phyloP scores from a whole-genome alignment of 1,284 basidiomycete species.

The Sporisorium iseilematis-ciliati region DNA sequence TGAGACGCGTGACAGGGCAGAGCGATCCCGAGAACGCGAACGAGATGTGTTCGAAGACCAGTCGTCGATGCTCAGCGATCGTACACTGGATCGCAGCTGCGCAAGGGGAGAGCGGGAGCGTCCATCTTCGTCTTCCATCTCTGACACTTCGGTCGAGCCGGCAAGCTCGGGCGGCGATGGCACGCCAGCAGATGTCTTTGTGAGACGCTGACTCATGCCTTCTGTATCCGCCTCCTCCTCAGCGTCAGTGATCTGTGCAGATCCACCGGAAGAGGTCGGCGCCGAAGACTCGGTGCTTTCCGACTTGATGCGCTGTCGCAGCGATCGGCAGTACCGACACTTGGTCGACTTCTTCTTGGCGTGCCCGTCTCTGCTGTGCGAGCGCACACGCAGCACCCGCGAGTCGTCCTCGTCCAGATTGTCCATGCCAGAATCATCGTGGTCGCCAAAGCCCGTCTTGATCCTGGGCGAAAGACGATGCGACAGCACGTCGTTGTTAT shows the following conservation, averaged over 20 bases:
- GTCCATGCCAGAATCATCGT: constrained; percentile 13
- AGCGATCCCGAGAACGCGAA: constrained; percentile 26
- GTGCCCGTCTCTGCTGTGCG: constrained; percentile 43
- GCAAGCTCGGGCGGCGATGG: constrained; percentile 1
- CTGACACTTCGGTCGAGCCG: constrained; percentile 31
- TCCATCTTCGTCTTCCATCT: constrained; percentile 36
- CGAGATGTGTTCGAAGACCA: constrained; percentile 22
- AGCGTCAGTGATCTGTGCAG: constrained; percentile 44
- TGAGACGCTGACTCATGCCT: not conserved
- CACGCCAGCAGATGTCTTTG: not conserved
- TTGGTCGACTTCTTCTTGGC: constrained; percentile 53
- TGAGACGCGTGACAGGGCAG: constrained; percentile 16
- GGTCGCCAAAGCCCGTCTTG: constrained; percentile 18
- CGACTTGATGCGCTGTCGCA: constrained; percentile 38
- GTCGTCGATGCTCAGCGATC: constrained; percentile 41
- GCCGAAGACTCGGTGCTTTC: constrained; percentile 24
- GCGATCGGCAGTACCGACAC: constrained; percentile 44
- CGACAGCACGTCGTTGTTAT: constrained; percentile 14
- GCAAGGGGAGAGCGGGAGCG: constrained; percentile 24
- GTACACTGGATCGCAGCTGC: constrained; percentile 37
- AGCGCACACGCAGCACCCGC: constrained; percentile 25
- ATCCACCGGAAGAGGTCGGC: constrained; percentile 35
- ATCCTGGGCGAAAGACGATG: constrained; percentile 20
- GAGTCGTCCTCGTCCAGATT: constrained; percentile 35
- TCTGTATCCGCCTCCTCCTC: constrained; percentile 32